These are phyloP conservation scores for Mallotus japonicus DNA, from an alignment of 441 rosid species.

Conservation along the genomic window DNA sequence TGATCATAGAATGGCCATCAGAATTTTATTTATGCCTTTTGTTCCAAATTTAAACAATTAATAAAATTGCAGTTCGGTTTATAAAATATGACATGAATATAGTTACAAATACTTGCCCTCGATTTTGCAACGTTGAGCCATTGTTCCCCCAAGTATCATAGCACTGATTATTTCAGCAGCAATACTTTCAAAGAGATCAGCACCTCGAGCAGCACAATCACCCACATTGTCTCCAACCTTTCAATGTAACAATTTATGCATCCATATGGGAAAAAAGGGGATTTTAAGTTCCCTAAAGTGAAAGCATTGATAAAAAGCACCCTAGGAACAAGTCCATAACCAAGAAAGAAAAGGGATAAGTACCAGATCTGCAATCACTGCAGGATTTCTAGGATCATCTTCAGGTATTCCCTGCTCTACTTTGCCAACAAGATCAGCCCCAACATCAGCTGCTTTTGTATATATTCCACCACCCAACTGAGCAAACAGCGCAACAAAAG, in stretches of 20 bases:
- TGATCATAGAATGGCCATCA: not conserved
- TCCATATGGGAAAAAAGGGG: constrained; percentile 11
- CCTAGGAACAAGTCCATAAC: not conserved
- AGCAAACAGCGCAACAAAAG: constrained; percentile 98
- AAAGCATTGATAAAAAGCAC: not conserved
- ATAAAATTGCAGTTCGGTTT: not conserved
- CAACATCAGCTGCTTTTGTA: constrained; percentile 99
- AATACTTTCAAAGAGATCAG: constrained; percentile 99
- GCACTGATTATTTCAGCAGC: constrained; percentile 99
- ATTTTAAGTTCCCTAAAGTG: not conserved
- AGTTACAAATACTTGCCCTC: constrained; percentile 56
- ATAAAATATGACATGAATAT: not conserved
- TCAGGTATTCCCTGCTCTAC: constrained; percentile 99
- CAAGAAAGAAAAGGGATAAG: constrained; percentile 6
- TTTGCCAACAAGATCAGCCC: constrained; percentile 99
- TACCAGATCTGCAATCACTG: constrained; percentile 99
- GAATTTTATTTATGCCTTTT: not conserved
- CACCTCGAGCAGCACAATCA: constrained; percentile 99
- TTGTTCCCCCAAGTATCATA: constrained; percentile 98
- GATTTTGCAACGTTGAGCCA: constrained; percentile 91
- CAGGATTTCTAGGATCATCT: constrained; percentile 99
- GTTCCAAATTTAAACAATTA: not conserved
- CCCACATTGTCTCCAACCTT: constrained; percentile 99
- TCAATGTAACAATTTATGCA: constrained; percentile 25
- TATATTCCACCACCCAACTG: constrained; percentile 99